Base-by-base conservation (phyloP, 805 yeast genomes). In the Candida takata region DNA sequence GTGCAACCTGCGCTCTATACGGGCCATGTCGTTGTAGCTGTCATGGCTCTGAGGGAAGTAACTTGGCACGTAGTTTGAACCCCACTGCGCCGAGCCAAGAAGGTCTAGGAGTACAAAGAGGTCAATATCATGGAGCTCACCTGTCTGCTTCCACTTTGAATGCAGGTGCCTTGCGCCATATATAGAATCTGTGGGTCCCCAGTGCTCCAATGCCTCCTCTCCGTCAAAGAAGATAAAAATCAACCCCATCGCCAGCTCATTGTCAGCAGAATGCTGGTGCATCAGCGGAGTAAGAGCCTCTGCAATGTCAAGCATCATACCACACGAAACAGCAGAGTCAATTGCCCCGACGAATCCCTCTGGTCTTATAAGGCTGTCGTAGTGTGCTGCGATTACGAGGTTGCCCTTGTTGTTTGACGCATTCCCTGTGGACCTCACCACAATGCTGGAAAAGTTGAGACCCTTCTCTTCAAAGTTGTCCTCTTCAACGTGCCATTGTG, bases 281-380 rank as follows among this genome's bases (percentile, higher is more conserved):
- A 42, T n/a, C 16, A 44, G 8, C 15, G 37, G 29, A 13, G 38
- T 31, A 6, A 52, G 19, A 2, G 35, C 10, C 31, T 57, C 51
- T 6, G 77, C 69, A 3, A 69, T 44, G 41, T 69, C 70, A 41
- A 75, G 42, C 27, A 75, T 44, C 15, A 76, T 55, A 0, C 73
- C 74, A 49, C 79, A 73, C 1, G 81, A 72, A 2, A 67, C 74
- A 4, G 78, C 79, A 37, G 77, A 69, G 47, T 76, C 82, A 20
- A 64, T 70, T 2, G 79, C 82, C 6, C 82, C 82, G 23, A 74
- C 54, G 38, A 76, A 74, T 6, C 78, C 79, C n/a, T 55, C 57
- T 2, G 79, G 78, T 7, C 50, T 49, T 8, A 57, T 35, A 28
- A 49, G 27, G 1, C 77, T 64, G 47, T 75, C 82, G 44, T 72